Evolutionary conservation across 1,139 yeast genomes (phyloP).

Genomic region (Pichia sp.): DNA sequence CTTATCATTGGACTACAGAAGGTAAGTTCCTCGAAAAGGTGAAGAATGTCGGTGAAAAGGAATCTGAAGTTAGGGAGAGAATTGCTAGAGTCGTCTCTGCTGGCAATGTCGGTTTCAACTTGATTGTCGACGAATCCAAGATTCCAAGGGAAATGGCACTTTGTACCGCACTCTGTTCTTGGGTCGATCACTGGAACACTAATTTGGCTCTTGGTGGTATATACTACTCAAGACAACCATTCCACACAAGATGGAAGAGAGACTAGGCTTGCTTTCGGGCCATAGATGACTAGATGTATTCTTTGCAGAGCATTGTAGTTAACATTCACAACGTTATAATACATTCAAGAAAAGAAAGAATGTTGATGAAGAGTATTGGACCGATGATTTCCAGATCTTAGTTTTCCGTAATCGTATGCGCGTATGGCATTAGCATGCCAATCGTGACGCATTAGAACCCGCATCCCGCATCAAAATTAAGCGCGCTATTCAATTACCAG

Average conservation of each 20-base stretch:
- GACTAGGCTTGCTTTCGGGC: conserved; percentile 29
- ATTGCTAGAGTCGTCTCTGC: conserved; percentile 46
- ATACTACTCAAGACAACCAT: conserved; percentile 45
- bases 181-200: conserved; percentile 63
- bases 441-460: too few relatives aligned
- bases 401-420: too few relatives aligned
- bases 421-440: too few relatives aligned
- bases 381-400: too few relatives aligned
- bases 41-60: conserved; percentile 50
- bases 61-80: conserved; percentile 54
- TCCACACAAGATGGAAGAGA: conserved; percentile 53
- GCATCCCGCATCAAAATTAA: too few relatives aligned
- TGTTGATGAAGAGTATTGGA: too few relatives aligned
- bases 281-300: not conserved
- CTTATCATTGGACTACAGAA: conserved; percentile 58
- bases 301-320: too few relatives aligned
- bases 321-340: too few relatives aligned
- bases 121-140: conserved; percentile 46
- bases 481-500: conserved; percentile 17
- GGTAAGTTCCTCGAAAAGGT: conserved; percentile 54
- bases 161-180: conserved; percentile 51
- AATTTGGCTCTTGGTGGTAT: conserved; percentile 54
- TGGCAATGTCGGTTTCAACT: conserved; percentile 45
- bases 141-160: conserved; percentile 51
- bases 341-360: too few relatives aligned